Conservation (phyloP, 371 early-diverging fungal genomes). For the Nematocida sp. region DNA sequence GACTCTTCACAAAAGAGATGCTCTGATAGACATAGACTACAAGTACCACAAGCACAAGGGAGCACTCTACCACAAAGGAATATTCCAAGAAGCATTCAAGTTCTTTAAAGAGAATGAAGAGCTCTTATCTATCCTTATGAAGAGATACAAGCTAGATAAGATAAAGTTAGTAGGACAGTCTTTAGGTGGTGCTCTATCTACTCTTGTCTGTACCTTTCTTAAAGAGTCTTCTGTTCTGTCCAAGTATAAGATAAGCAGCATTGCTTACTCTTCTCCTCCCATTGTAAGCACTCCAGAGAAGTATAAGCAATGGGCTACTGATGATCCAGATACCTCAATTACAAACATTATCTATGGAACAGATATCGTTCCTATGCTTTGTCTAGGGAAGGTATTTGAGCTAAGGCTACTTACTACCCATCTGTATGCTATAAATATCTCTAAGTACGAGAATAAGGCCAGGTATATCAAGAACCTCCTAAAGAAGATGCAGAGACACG, state of each 20-base stretch:
- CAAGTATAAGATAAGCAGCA: slow-evolving; percentile 5
- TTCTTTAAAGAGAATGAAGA: slow-evolving; percentile 51
- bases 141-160: slow-evolving; percentile 16
- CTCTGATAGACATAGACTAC: slow-evolving; percentile 44
- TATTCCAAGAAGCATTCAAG: slow-evolving; percentile 50
- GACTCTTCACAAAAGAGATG: slow-evolving; percentile 34
- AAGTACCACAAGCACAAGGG: slow-evolving; percentile 44
- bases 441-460: slow-evolving; percentile 31
- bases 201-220: slow-evolving; percentile 49
- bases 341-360: slow-evolving; percentile 55
- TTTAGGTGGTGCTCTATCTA: slow-evolving; percentile 65
- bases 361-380: slow-evolving; percentile 60
- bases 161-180: slow-evolving; percentile 65
- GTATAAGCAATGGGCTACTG: slow-evolving; percentile 12
- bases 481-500: slow-evolving; percentile 45
- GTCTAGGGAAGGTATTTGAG: slow-evolving; percentile 60
- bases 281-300: slow-evolving; percentile 19
- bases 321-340: slow-evolving; percentile 37
- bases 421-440: slow-evolving; percentile 42
- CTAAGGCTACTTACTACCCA: slow-evolving; percentile 59
- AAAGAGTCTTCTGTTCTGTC: slow-evolving; percentile 13
- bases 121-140: slow-evolving; percentile 15
- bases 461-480: slow-evolving; percentile 48
- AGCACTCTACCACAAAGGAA: slow-evolving; percentile 55
- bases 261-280: slow-evolving; percentile 43